A percentile compares a stretch with the other conserved stretches of the same genome.
phyloP scores from a whole-genome alignment of 352 stramenopile species.

The Phytopythium boreale region DNA sequence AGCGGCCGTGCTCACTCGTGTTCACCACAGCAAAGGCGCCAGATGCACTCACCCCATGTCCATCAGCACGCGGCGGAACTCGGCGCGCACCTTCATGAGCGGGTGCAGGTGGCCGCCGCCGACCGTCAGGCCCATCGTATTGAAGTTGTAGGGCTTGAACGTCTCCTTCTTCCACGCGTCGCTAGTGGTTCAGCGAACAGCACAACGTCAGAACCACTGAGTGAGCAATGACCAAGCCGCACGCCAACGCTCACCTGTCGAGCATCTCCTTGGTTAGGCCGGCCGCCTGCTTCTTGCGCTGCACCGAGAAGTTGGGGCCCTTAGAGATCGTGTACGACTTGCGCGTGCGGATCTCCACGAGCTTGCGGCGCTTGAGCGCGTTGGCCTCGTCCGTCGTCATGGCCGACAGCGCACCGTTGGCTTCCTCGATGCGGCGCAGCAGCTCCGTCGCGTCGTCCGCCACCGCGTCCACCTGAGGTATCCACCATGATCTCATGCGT shows the following conservation, averaged over 20 bases:
- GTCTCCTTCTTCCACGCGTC: constrained; percentile 94
- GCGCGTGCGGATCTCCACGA: constrained; percentile 76
- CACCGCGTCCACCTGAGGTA: constrained; percentile 41
- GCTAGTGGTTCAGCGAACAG: constrained; percentile 11
- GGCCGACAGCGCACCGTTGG: constrained; percentile 56
- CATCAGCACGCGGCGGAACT: constrained; percentile 99
- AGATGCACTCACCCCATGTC: constrained; percentile 92
- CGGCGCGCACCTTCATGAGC: constrained; percentile 96
- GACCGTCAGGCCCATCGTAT: constrained; percentile 92
- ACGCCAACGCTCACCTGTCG: constrained; percentile 63
- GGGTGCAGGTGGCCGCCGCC: constrained; percentile 97
- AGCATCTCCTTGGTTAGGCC: constrained; percentile 99
- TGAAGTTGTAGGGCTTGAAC: constrained; percentile 99
- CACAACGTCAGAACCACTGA: constrained; percentile 11
- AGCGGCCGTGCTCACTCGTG: neutral
- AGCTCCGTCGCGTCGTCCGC: constrained; percentile 75
- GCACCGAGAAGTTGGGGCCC: constrained; percentile 90
- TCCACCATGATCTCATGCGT: constrained; percentile 3
- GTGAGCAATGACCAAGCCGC: neutral
- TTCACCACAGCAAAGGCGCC: neutral
- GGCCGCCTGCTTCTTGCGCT: constrained; percentile 95
- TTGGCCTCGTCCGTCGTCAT: constrained; percentile 73
- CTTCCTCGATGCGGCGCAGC: constrained; percentile 80
- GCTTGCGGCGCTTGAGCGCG: constrained; percentile 79
- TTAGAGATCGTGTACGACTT: constrained; percentile 96